Conservation (phyloP, 768 basidiomycete species). For the Collybia sordida region DNA sequence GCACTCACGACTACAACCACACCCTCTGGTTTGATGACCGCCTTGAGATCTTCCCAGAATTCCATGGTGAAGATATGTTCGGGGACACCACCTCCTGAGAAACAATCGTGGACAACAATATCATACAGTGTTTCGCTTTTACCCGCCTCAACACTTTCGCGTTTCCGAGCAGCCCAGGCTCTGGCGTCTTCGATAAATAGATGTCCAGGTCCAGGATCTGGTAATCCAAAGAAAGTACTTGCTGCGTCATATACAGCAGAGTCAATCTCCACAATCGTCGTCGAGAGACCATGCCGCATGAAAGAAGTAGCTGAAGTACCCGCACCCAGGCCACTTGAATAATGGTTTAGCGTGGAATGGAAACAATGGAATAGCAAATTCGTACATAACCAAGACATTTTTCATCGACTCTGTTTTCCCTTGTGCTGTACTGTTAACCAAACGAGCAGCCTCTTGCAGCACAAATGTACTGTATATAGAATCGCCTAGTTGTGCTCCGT, state of each 20-base stretch:
- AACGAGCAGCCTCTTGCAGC: constrained; percentile 80
- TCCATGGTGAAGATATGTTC: constrained; percentile 80
- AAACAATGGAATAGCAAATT: constrained; percentile 6
- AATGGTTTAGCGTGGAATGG: constrained; percentile 10
- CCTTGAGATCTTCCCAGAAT: constrained; percentile 76
- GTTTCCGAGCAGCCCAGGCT: constrained; percentile 55
- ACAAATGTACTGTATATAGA: constrained; percentile 85
- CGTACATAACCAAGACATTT: constrained; percentile 74
- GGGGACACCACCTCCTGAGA: constrained; percentile 92
- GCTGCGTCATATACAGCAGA: constrained; percentile 87
- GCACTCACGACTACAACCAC: constrained; percentile 76
- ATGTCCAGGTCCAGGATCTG: constrained; percentile 53
- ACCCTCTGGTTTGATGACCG: constrained; percentile 65
- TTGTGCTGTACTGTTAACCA: constrained; percentile 55
- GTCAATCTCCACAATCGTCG: constrained; percentile 92
- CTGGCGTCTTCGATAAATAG: constrained; percentile 82
- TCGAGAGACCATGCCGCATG: constrained; percentile 61
- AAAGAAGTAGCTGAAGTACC: constrained; percentile 83
- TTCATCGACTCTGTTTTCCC: constrained; percentile 35
- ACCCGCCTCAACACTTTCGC: constrained; percentile 22
- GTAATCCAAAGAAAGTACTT: constrained; percentile 75
- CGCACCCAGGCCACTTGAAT: constrained; percentile 78
- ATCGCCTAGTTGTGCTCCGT: constrained; percentile 60
- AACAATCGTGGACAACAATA: constrained; percentile 86
- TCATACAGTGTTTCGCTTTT: constrained; percentile 49